These are phyloP conservation scores for Diplodia seriata DNA, from an alignment of 2,329 filamentous ascomycete genomes.

Conservation along the genomic window DNA sequence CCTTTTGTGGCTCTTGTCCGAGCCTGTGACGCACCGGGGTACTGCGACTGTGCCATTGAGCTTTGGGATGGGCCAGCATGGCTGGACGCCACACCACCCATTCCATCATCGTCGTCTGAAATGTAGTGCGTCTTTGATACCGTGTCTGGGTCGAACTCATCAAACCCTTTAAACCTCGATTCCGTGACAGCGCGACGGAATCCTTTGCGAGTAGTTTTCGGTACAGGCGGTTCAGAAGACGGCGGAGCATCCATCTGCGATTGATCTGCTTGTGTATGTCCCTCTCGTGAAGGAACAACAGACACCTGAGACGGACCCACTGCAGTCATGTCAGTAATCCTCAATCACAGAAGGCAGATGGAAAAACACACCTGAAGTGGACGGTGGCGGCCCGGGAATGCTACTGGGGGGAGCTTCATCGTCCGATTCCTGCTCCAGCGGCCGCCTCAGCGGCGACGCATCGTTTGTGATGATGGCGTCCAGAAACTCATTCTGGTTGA, in stretches of 20 bases:
- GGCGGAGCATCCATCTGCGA: neutral
- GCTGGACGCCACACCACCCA: slow-evolving; percentile 16
- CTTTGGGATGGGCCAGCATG: slow-evolving; percentile 41
- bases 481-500: slow-evolving; percentile 90
- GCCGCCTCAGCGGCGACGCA: slow-evolving; percentile 72
- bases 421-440: slow-evolving; percentile 58
- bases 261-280: neutral
- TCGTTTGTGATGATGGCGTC: slow-evolving; percentile 87
- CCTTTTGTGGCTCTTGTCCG: neutral
- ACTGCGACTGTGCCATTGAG: neutral
- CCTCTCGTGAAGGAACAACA: neutral
- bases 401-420: slow-evolving; percentile 34
- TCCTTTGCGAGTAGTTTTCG: slow-evolving; percentile 4
- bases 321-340: neutral
- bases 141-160: slow-evolving; percentile 57
- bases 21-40: neutral
- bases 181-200: slow-evolving; percentile 44
- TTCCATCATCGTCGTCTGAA: slow-evolving; percentile 1
- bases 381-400: slow-evolving; percentile 34
- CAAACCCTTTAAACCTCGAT: slow-evolving; percentile 76
- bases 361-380: slow-evolving; percentile 30
- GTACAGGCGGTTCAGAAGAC: slow-evolving; percentile 8
- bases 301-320: slow-evolving; percentile 9
- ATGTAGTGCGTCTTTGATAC: slow-evolving; percentile 1
- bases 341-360: neutral